Percentiles rank a stretch among this genome's conserved stretches.
These are phyloP conservation scores for Penicillium soppii DNA, from an alignment of 495 filamentous ascomycete genomes.

Conservation along the genomic window DNA sequence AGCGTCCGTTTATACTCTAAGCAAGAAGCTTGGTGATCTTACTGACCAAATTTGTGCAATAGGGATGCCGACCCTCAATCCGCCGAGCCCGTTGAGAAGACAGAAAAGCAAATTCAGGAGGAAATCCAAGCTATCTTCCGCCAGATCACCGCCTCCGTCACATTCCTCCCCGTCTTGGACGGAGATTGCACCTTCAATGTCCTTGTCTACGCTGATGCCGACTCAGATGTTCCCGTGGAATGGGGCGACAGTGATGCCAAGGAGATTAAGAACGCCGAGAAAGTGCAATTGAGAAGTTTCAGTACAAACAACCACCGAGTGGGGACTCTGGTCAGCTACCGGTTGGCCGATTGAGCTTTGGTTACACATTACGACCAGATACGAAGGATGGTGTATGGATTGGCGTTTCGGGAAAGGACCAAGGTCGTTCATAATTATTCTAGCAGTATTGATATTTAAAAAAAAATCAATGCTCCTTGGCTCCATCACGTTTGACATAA, in stretches of 20 bases:
- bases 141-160: constrained; percentile 96
- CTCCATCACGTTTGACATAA: constrained; percentile 6
- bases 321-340: constrained; percentile 92
- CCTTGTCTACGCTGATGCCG: constrained; percentile 93
- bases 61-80: constrained; percentile 34
- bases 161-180: constrained; percentile 89
- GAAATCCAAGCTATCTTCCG: constrained; percentile 96
- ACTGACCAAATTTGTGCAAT: constrained; percentile 3
- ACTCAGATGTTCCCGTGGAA: constrained; percentile 94
- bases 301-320: constrained; percentile 92
- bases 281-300: constrained; percentile 92
- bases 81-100: constrained; percentile 62
- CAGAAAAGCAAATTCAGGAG: constrained; percentile 87
- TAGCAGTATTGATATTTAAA: not conserved
- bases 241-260: constrained; percentile 99
- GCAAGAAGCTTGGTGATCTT: not conserved
- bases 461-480: constrained; percentile 10
- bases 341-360: constrained; percentile 44
- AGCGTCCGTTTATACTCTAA: constrained; percentile 39
- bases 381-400: constrained; percentile 22
- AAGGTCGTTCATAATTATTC: constrained; percentile 5
- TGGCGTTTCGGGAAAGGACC: constrained; percentile 31
- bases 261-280: constrained; percentile 94
- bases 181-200: constrained; percentile 98
- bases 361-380: constrained; percentile 14